Percentiles rank a stretch among this genome's conserved stretches.
Conservation (phyloP, 2,329 filamentous ascomycete species). For the Alternaria hordeiaustralica region DNA sequence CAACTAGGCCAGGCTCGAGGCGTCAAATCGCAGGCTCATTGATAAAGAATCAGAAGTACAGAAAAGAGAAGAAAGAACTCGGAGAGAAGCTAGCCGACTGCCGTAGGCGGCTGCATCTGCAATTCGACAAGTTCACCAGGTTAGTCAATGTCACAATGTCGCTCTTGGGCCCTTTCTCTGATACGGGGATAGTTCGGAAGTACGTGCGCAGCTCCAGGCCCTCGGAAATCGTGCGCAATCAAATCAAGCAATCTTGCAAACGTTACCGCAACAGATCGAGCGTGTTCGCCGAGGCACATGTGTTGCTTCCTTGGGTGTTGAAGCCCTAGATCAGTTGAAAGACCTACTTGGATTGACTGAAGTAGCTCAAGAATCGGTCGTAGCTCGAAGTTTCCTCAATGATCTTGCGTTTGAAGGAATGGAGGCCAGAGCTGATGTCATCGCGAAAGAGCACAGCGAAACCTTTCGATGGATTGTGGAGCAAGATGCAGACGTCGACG, state of each 20-base stretch:
- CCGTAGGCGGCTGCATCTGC: neutral
- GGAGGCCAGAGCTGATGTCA: no score
- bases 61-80: neutral
- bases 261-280: neutral
- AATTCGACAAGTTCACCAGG: neutral
- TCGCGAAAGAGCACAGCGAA: neutral
- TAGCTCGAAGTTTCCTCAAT: neutral
- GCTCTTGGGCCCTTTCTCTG: neutral
- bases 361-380: no score
- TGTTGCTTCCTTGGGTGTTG: neutral
- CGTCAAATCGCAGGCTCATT: no score
- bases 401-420: no score
- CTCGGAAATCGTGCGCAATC: neutral
- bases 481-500: no score
- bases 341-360: neutral
- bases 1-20: no score
- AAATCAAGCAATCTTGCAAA: neutral
- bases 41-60: no score
- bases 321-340: neutral
- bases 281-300: neutral
- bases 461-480: neutral
- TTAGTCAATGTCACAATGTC: rapidly evolving
- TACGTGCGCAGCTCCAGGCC: neutral
- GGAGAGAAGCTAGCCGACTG: rapidly evolving
- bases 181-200: neutral